Percentiles rank a stretch among this genome's conserved stretches.
phyloP scores from a whole-genome alignment of 2,329 filamentous ascomycete species.

The Cryphonectria carpinicola region DNA sequence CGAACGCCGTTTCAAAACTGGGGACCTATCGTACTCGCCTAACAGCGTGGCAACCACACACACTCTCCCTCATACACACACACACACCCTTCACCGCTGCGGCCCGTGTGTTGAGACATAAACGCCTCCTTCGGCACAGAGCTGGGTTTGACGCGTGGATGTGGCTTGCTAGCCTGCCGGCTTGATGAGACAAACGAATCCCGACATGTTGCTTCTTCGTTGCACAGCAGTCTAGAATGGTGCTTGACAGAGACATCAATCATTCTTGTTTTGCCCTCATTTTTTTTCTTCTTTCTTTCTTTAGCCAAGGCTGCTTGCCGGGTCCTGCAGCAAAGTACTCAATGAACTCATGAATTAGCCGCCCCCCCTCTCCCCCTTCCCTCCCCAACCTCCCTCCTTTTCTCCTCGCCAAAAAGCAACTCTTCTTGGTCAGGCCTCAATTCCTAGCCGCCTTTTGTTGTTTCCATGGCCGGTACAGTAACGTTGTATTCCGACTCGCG shows the following conservation, averaged over 20 bases:
- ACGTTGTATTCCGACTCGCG: neutral
- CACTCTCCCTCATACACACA: neutral
- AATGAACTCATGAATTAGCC: neutral
- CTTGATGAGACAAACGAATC: neutral
- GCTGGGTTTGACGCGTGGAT: neutral
- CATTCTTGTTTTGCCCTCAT: neutral
- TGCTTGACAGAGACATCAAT: neutral
- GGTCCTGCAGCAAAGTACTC: neutral
- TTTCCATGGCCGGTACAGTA: neutral
- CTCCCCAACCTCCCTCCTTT: neutral
- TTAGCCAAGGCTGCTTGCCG: neutral
- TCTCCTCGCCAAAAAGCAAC: neutral
- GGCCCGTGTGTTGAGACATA: neutral
- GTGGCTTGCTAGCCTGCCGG: neutral
- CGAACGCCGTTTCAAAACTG: neutral
- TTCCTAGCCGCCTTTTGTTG: neutral
- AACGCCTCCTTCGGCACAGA: slow-evolving; percentile 2
- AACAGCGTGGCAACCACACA: neutral
- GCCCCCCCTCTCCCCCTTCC: no score
- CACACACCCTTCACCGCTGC: neutral
- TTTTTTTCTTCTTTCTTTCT: no score
- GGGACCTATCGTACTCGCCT: neutral
- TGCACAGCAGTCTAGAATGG: neutral
- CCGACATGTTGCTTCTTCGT: neutral
- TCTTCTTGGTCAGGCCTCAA: neutral